Percentiles rank a stretch among this genome's conserved stretches.
phyloP scores from a whole-genome alignment of 2,329 filamentous ascomycete genomes.

The Aspergillus tubingensis region DNA sequence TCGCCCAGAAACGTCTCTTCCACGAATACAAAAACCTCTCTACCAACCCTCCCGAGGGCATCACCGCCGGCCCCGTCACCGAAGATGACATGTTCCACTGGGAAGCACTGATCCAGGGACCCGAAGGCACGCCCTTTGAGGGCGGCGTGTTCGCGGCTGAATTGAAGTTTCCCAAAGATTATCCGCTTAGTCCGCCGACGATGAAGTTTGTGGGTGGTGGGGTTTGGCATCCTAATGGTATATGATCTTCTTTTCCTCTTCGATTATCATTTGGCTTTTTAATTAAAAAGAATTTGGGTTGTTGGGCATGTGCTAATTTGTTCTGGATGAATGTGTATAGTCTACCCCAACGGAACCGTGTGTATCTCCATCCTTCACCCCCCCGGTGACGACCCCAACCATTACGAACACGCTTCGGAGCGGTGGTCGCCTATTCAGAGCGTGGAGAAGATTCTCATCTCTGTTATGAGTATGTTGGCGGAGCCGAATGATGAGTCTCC shows the following conservation, averaged over 20 bases:
- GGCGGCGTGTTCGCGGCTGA: constrained; percentile 94
- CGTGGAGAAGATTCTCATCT: constrained; percentile 95
- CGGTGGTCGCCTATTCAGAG: constrained; percentile 96
- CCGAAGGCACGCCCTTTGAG: constrained; percentile 93
- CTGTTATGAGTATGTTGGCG: constrained; percentile 96
- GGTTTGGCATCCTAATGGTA: constrained; percentile 96
- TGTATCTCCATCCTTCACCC: constrained; percentile 98
- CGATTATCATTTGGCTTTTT: too few species aligned
- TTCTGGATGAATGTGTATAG: constrained; percentile 52
- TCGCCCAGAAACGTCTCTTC: constrained; percentile 76
- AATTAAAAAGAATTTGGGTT: too few species aligned
- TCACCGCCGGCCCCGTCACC: constrained; percentile 86
- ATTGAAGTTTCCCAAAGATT: constrained; percentile 92
- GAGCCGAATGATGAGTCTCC: constrained; percentile 97
- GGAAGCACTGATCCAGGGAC: constrained; percentile 95
- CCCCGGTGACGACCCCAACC: constrained; percentile 94
- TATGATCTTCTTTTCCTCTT: constrained; percentile 30
- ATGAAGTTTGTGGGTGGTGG: constrained; percentile 90
- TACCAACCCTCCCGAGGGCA: constrained; percentile 94
- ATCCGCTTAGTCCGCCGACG: constrained; percentile 90
- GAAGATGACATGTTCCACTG: constrained; percentile 96
- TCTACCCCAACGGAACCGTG: constrained; percentile 87
- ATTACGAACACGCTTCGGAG: constrained; percentile 95
- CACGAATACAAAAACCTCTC: constrained; percentile 95
- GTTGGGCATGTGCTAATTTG: too few species aligned